Base-by-base conservation (phyloP, 129 eudicot genomes). In the Pittosporum tobira region DNA sequence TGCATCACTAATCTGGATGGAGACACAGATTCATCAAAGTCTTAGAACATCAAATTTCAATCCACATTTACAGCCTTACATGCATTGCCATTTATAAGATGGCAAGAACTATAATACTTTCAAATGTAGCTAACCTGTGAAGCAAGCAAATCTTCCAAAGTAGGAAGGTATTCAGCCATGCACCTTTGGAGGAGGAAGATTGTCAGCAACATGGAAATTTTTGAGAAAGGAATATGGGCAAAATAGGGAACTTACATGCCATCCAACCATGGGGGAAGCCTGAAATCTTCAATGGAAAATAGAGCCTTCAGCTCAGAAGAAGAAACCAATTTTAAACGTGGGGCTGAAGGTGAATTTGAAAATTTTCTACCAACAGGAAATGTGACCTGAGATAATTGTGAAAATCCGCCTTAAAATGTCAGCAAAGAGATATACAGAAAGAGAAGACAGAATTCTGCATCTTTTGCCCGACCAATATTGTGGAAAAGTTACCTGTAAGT, bases 151-250 rank as follows among this genome's bases (percentile, higher is more conserved):
- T 83, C 90, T 67, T 91, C 98, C 66, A 91, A 63, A 71, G 53
- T 75, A 16, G 87, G 94, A 70, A 91, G 98, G 79, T 91, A 91
- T 71, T 86, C 98, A 63, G 98, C 98, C 95, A 84, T 80, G 80
- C 98, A 91, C 98, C 98, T 91, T 38, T 18, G 51, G 26, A 28
- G 37, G 29, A 53, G n/a, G 31, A 59, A 45, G 66, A 72, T 43
- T 29, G 30, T 20, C 10, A 34, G 40, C 1, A 24, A 61, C 22
- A 24, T 20, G 21, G 0, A 29, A 27, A 21, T 19, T 20, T 2
- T 13, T 16, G 34, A 49, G 16, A 59, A 13, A 4, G 14, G 22
- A 43, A 40, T 1, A 1, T 14, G 24, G 20, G 37, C 48, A 16
- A 5, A 24, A 18, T 20, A 15, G 45, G 26, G 30, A 4, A 68